Evolutionary conservation across 202 grass and related monocot species (phyloP), one percentile per base, ranked within the genome.

Genomic region (Cymbopogon flexuosus): DNA sequence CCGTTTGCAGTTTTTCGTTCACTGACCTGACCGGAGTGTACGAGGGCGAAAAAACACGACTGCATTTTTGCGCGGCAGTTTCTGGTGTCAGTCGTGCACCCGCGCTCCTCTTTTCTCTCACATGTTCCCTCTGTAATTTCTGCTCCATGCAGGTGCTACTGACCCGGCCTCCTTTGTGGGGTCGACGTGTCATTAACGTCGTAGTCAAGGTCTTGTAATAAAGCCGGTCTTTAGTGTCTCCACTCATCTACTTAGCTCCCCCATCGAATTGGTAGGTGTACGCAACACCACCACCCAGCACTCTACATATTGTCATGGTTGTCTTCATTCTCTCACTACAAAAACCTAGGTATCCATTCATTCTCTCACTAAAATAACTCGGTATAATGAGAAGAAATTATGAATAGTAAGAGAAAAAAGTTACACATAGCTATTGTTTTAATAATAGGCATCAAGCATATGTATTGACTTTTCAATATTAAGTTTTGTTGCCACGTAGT

Each of bases 171-270:
- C 16, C 46, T 14, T 49, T 49, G 14, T 49, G 14, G 46, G 46
- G 46, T 14, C 15, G 46, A 14, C 46, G 0, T 49, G 46, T 49
- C 46, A 49, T 49, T 49, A 14, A 49, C 14, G 46, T 0, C 6
- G 22, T 8, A 3, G 16, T 65, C 59, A 66, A 23, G 18, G 62
- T 65, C n/a, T n/a, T n/a, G n/a, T n/a, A n/a, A n/a, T n/a, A n/a
- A n/a, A n/a, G n/a, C n/a, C 62, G 29, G 76, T 78, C 60, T 65
- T 66, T 24, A 66, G 42, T 37, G 61, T 78, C 29, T 31, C 12
- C 37, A 43, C 24, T 27, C 19, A 56, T n/a, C 18, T 21, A 56
- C 51, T 56, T 56, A 6, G 46, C 46, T 49, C 1, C 47, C 0
- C n/a, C 2, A 6, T 51, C 1, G 47, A 51, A 51, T 54, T 54